phyloP scores from a whole-genome alignment of 2,329 filamentous ascomycete genomes.

The Elsinoe perseae region DNA sequence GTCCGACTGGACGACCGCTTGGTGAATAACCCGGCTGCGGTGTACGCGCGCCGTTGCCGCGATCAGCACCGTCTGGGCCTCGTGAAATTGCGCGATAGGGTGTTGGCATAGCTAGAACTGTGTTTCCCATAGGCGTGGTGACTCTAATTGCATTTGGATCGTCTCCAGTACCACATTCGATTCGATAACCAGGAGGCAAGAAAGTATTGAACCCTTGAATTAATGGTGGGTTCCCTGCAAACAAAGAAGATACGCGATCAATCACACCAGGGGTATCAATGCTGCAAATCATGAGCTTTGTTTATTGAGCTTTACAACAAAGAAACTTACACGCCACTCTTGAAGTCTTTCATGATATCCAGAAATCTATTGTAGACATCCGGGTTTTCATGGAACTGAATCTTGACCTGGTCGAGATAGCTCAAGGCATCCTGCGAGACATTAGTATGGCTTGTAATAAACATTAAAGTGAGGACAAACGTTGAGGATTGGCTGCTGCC shows the following conservation, averaged over 20 bases:
- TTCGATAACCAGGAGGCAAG: slow-evolving; percentile 85
- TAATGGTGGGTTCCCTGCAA: slow-evolving; percentile 76
- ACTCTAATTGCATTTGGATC: slow-evolving; percentile 95
- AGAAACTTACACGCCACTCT: slow-evolving; percentile 77
- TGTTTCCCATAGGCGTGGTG: slow-evolving; percentile 96
- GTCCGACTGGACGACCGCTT: slow-evolving; percentile 36
- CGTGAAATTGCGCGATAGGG: slow-evolving; percentile 40
- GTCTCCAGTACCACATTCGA: slow-evolving; percentile 88
- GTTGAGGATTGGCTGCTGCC: slow-evolving; percentile 77
- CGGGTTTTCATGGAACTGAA: slow-evolving; percentile 92
- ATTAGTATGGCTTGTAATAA: neutral
- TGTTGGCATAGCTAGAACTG: slow-evolving; percentile 72
- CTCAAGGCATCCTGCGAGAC: slow-evolving; percentile 66
- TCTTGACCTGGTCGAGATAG: slow-evolving; percentile 96
- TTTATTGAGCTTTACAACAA: neutral
- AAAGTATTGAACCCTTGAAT: slow-evolving; percentile 98
- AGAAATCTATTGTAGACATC: slow-evolving; percentile 96
- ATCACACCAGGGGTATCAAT: slow-evolving; percentile 98
- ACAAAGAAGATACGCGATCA: slow-evolving; percentile 88
- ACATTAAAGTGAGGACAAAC: slow-evolving; percentile 25
- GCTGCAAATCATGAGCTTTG: slow-evolving; percentile 31
- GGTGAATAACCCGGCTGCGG: slow-evolving; percentile 34
- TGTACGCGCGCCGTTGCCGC: slow-evolving; percentile 34
- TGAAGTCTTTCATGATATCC: slow-evolving; percentile 99
- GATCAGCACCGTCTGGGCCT: slow-evolving; percentile 28